phyloP scores from a whole-genome alignment of 805 yeast genomes.

The Hanseniaspora guilliermondii region DNA sequence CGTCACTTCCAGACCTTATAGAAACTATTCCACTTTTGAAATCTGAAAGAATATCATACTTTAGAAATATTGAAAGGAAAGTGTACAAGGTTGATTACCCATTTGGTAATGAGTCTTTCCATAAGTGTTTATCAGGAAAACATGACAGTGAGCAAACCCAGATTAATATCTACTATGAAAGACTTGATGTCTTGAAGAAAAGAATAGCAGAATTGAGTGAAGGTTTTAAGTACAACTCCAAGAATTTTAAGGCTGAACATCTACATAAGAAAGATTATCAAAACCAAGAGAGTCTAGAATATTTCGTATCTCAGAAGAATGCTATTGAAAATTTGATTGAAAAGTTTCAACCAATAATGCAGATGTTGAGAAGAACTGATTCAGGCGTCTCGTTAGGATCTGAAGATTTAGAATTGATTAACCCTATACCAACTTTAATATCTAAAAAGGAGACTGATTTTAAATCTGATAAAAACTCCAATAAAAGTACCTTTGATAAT shows the following conservation, averaged over 20 bases:
- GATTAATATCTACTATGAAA: constrained; percentile 30
- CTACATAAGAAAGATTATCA: background rate
- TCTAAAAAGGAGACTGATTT: background rate
- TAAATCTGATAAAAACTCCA: background rate
- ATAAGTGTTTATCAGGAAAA: constrained; percentile 40
- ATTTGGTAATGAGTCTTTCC: constrained; percentile 47
- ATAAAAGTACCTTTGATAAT: constrained; percentile 36
- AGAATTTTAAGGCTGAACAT: background rate
- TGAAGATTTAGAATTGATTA: constrained; percentile 10
- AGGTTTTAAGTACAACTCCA: background rate
- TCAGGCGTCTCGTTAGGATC: constrained; percentile 1
- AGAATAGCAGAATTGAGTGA: background rate
- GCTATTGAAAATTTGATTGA: constrained; percentile 2
- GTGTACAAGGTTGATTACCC: constrained; percentile 38
- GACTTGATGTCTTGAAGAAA: constrained; percentile 22
- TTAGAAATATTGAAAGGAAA: constrained; percentile 39
- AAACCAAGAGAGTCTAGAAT: background rate
- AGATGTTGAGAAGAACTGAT: background rate
- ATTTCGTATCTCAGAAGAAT: background rate
- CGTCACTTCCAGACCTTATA: constrained; percentile 31
- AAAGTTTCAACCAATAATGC: background rate
- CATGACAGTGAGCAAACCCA: constrained; percentile 48
- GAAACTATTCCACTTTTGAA: constrained; percentile 36
- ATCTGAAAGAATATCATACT: constrained; percentile 50
- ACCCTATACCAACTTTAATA: constrained; percentile 5